Percentiles rank a stretch among this genome's conserved stretches.
These are phyloP conservation scores for Alopecurus myosuroides DNA, from an alignment of 176 grass and related monocot genomes.

Conservation along the genomic window DNA sequence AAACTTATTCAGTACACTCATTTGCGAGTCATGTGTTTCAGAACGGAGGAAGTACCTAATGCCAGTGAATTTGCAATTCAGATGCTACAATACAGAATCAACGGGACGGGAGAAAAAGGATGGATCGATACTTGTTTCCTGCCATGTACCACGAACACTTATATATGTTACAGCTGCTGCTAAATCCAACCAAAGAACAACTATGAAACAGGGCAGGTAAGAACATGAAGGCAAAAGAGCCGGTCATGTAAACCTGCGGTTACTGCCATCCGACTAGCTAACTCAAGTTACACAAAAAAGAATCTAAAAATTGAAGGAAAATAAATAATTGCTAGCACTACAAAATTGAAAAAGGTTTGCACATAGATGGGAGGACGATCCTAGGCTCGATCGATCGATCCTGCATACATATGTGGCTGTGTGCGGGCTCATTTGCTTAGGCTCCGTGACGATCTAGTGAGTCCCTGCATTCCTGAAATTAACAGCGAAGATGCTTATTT, in stretches of 20 bases:
- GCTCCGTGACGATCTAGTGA: not conserved
- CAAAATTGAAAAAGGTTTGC: conserved; percentile 38
- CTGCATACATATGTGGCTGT: no score
- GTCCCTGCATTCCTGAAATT: not conserved
- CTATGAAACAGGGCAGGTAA: conserved; percentile 7
- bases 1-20: no score
- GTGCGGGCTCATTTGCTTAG: not conserved
- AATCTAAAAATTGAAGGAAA: not conserved
- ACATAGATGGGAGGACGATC: not conserved
- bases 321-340: conserved; percentile 13
- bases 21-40: no score
- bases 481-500: not conserved
- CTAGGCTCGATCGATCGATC: conserved; percentile 10
- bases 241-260: not conserved
- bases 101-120: not conserved
- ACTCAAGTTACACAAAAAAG: not conserved
- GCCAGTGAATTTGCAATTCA: not conserved
- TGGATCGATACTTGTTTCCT: not conserved
- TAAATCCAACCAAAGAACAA: conserved; percentile 30
- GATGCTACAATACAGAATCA: not conserved
- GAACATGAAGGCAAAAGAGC: not conserved
- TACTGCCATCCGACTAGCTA: conserved; percentile 4
- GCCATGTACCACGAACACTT: conserved; percentile 20
- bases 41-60: no score
- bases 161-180: conserved; percentile 43